phyloP scores from a whole-genome alignment of 192 early-diverging fungal species.

The Rhizophagus sp. region DNA sequence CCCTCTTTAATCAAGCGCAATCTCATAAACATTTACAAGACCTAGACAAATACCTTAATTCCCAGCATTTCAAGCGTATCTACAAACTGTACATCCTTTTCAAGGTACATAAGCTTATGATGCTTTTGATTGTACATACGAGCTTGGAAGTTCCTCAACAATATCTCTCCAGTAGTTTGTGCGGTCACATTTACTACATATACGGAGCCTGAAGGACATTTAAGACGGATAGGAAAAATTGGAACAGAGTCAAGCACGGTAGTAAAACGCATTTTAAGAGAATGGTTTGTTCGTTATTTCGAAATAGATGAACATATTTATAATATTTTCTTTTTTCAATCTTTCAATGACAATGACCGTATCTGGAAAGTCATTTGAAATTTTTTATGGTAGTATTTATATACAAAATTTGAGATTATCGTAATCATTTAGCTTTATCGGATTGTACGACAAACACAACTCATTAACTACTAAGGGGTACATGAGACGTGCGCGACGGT shows the following conservation, averaged over 20 bases:
- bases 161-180: constrained; percentile 8
- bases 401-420: no score
- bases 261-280: constrained; percentile 13
- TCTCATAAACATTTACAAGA: no score
- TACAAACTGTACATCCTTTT: neutral
- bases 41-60: neutral
- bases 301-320: no score
- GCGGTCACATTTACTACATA: constrained; percentile 13
- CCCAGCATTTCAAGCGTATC: constrained; percentile 2
- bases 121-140: neutral
- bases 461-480: no score
- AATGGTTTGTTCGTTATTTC: neutral
- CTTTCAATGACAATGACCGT: no score
- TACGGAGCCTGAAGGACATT: neutral
- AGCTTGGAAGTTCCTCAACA: neutral
- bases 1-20: neutral
- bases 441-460: no score
- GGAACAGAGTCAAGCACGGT: neutral
- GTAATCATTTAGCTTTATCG: no score
- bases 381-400: no score
- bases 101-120: constrained; percentile 1
- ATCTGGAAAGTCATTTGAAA: no score
- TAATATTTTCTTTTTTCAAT: no score
- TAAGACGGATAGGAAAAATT: constrained; percentile 10
- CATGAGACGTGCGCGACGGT: no score